Conservation (phyloP, 805 yeast genomes). For the Wickerhamiella cacticola region DNA sequence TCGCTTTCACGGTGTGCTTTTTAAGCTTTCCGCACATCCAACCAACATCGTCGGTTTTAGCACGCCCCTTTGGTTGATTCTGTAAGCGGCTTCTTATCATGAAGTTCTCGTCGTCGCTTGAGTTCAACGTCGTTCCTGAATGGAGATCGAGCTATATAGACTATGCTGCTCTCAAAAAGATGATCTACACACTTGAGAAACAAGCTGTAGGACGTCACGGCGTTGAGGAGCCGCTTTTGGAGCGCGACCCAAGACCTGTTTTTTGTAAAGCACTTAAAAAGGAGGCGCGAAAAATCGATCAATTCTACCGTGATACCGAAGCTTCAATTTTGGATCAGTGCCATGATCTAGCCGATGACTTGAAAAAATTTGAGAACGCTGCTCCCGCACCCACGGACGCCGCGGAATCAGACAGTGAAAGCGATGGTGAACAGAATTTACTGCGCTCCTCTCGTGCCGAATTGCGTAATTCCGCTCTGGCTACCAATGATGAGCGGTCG, state of each 20-base stretch:
- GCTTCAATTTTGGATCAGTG: slow-evolving; percentile 41
- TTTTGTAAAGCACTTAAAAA: slow-evolving; percentile 63
- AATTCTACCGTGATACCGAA: slow-evolving; percentile 61
- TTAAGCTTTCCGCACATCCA: slow-evolving; percentile 17
- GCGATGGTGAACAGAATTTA: slow-evolving; percentile 11
- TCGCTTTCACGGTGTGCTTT: not conserved
- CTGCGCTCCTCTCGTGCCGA: slow-evolving; percentile 7
- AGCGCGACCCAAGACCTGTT: slow-evolving; percentile 41
- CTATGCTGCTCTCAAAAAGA: slow-evolving; percentile 74
- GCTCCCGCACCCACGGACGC: slow-evolving; percentile 30
- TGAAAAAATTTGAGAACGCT: slow-evolving; percentile 32
- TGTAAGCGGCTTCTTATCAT: slow-evolving; percentile 30
- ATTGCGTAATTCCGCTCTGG: slow-evolving; percentile 2
- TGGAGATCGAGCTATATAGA: slow-evolving; percentile 91
- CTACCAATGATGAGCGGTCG: slow-evolving; percentile 6
- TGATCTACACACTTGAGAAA: slow-evolving; percentile 71
- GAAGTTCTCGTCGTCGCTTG: slow-evolving; percentile 92
- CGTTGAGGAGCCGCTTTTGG: slow-evolving; percentile 23
- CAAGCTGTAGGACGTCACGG: slow-evolving; percentile 28
- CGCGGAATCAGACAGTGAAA: slow-evolving; percentile 27
- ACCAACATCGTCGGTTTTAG: no score
- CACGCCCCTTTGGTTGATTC: not conserved
- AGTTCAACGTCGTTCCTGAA: slow-evolving; percentile 96
- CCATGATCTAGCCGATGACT: slow-evolving; percentile 46
- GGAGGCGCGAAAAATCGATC: slow-evolving; percentile 65